Evolutionary conservation across 352 stramenopile genomes (phyloP).

Genomic region (Pythium volutum): DNA sequence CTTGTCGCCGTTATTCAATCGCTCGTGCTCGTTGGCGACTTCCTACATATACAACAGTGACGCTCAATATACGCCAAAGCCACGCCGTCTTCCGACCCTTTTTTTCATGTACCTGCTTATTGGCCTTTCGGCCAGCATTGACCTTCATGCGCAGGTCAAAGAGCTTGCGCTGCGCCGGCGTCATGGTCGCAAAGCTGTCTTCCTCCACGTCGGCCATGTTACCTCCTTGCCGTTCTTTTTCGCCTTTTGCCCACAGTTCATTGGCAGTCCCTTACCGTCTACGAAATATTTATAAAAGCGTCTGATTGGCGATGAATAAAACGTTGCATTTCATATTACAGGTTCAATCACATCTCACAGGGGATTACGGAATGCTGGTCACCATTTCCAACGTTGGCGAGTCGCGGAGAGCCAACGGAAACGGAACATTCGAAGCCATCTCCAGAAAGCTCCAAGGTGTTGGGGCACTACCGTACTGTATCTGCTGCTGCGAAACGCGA

Average conservation of each 20-base stretch:
- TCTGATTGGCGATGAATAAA: conserved; percentile 9
- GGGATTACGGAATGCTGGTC: conserved; percentile 22
- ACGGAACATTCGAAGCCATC: conserved; percentile 18
- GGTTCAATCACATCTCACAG: conserved; percentile 6
- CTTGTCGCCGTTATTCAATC: conserved; percentile 62
- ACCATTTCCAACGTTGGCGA: conserved; percentile 1
- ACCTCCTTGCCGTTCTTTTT: neutral
- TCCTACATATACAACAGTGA: conserved; percentile 33
- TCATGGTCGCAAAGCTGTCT: conserved; percentile 58
- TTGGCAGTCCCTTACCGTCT: neutral
- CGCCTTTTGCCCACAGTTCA: neutral
- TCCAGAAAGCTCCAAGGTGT: neutral
- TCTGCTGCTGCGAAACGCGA: too few relatives aligned
- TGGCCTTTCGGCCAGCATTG: conserved; percentile 74
- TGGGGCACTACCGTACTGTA: neutral
- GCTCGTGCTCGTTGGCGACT: conserved; percentile 68
- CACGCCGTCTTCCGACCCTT: neutral
- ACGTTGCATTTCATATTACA: conserved; percentile 6
- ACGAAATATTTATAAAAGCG: conserved; percentile 12
- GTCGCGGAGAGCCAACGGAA: conserved; percentile 15
- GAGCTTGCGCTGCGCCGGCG: conserved; percentile 72
- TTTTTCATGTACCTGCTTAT: conserved; percentile 53
- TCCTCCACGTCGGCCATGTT: conserved; percentile 34
- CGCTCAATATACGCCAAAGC: neutral
- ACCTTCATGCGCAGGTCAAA: conserved; percentile 87